Base-by-base conservation (phyloP, 2,329 filamentous ascomycete species). In the Fusarium lyarnte region DNA sequence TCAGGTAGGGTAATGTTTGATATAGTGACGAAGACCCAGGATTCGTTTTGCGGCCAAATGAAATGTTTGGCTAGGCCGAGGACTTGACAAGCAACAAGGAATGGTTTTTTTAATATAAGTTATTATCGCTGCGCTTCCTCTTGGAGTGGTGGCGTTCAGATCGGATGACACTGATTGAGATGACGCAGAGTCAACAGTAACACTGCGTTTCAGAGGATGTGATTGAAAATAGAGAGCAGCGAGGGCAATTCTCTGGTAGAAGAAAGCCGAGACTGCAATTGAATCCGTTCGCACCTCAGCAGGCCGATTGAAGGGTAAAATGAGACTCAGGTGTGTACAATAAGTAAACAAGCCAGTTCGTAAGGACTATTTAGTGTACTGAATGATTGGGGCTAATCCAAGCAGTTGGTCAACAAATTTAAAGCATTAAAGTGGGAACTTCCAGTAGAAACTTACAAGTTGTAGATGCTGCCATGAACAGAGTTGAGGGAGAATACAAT, bases 11-110 rank as follows among this genome's bases (percentile, higher is more conserved):
- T 52, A 64, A 59, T 60, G 38, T 58, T 59, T 62, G 55, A 42
- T 54, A 54, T 29, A 35, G 33, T n/a, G 36, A 47, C 31, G 38
- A 39, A 39, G 47, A 49, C 61, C 63, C 45, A 25, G 60, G 53
- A 54, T 59, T 62, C 55, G 70, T 55, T 54, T 62, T 60, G 54
- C 49, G 53, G 55, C 69, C 49, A 69, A 49, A 69, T 51, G 42
- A 43, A 43, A 54, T 47, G 35, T 51, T 46, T 36, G 45, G 45
- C 41, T 55, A 59, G 59, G 33, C 38, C 42, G 49, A 41, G 55
- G 23, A 60, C 33, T 58, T 31, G 51, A 41, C 42, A 59, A 61
- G 52, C 33, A 53, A 49, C 42, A 59, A 61, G 52, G 36, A 53
- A 49, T 21, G 4, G 3, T 11, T 31, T 25, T 23, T 23, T 66